phyloP scores from a whole-genome alignment of 2,329 filamentous ascomycete species.

The Aspergillus sp. region DNA sequence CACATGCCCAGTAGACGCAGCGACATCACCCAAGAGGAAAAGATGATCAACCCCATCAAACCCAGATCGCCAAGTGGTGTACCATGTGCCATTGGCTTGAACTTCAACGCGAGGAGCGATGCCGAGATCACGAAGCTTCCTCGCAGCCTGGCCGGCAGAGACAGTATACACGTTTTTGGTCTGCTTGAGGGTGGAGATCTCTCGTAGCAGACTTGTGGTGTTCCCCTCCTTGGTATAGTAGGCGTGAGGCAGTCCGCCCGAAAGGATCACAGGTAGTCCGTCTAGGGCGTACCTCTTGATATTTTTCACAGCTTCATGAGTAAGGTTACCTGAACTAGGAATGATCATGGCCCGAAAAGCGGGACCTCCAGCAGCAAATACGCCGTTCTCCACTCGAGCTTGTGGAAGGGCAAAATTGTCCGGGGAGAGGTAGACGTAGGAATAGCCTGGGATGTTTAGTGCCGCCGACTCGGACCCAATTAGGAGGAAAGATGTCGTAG shows the following conservation, averaged over 20 bases:
- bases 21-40: constrained; percentile 1
- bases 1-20: constrained; percentile 20
- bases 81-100: constrained; percentile 30
- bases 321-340: constrained; percentile 14
- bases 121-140: constrained; percentile 27
- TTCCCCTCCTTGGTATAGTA: constrained; percentile 9
- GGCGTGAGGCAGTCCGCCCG: constrained; percentile 3
- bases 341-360: constrained; percentile 26
- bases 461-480: no score
- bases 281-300: constrained; percentile 13
- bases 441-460: constrained; percentile 28
- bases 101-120: constrained; percentile 33
- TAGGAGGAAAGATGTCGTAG: neutral
- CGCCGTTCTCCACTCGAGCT: constrained; percentile 35
- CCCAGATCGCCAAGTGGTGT: constrained; percentile 10
- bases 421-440: constrained; percentile 47
- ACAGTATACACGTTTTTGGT: constrained; percentile 38
- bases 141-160: constrained; percentile 27
- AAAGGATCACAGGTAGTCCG: constrained; percentile 42
- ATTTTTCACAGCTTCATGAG: constrained; percentile 8
- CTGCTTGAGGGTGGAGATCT: constrained; percentile 21
- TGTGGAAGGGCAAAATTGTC: constrained; percentile 44
- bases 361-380: constrained; percentile 24
- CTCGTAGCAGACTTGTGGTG: constrained; percentile 31
- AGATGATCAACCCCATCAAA: neutral